These are phyloP conservation scores for Trametes pubescens DNA, from an alignment of 1,284 basidiomycete species.

Conservation along the genomic window DNA sequence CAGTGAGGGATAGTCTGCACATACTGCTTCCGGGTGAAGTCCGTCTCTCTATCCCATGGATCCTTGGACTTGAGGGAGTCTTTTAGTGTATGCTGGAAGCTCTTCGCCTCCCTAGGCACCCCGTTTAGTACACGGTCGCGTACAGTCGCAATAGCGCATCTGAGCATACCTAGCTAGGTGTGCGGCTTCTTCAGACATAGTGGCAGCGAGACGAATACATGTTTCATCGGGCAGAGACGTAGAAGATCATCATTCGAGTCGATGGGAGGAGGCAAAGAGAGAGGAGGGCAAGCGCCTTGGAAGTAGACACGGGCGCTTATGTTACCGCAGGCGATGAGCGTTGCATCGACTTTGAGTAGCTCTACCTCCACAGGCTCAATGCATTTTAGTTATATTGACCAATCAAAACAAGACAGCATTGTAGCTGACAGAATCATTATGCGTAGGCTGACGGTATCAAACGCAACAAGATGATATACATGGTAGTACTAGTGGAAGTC, in stretches of 20 bases:
- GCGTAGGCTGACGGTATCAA: neutral
- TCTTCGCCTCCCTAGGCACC: conserved; percentile 69
- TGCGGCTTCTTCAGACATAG: conserved; percentile 41
- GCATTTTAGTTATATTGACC: too few relatives aligned
- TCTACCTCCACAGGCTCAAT: too few relatives aligned
- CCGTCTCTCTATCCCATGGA: conserved; percentile 86
- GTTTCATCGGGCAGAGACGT: conserved; percentile 19
- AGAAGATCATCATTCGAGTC: conserved; percentile 15
- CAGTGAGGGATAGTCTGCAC: conserved; percentile 36
- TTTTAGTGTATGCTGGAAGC: conserved; percentile 72
- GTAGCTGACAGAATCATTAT: neutral
- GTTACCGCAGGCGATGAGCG: neutral
- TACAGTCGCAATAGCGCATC: neutral
- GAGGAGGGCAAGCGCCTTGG: conserved; percentile 2
- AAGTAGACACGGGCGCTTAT: conserved; percentile 56
- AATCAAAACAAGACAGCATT: too few relatives aligned
- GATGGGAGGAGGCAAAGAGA: conserved; percentile 9
- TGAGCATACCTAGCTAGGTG: conserved; percentile 37
- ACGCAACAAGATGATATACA: conserved; percentile 40
- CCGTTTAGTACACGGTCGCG: conserved; percentile 17
- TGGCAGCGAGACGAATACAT: conserved; percentile 7
- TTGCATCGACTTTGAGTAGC: too few relatives aligned
- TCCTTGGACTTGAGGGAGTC: conserved; percentile 74
- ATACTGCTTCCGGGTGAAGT: conserved; percentile 85
- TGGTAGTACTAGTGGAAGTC: neutral